These are phyloP conservation scores for Thelephora terrestris DNA, from an alignment of 1,284 basidiomycete species.

Conservation along the genomic window DNA sequence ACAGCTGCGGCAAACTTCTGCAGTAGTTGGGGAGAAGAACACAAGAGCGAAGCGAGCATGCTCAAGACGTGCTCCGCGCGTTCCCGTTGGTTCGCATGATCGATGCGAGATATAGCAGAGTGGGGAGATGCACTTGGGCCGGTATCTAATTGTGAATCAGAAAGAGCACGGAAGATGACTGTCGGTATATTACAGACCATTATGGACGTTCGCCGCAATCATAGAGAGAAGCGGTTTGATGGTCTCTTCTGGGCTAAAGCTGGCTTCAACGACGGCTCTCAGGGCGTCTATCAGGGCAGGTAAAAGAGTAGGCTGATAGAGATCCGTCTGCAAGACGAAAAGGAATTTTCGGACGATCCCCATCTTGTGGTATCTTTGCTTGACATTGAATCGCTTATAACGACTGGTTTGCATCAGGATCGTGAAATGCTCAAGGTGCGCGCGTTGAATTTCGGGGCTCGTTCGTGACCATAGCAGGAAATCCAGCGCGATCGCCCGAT, in stretches of 20 bases:
- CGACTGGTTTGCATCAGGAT: slow-evolving; percentile 65
- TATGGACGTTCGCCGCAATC: slow-evolving; percentile 74
- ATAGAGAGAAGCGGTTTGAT: slow-evolving; percentile 85
- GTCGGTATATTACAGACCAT: slow-evolving; percentile 32
- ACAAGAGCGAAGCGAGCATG: slow-evolving; percentile 46
- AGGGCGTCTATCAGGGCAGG: slow-evolving; percentile 52
- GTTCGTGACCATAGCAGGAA: slow-evolving; percentile 85
- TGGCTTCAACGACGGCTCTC: slow-evolving; percentile 42
- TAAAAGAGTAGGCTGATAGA: slow-evolving; percentile 52
- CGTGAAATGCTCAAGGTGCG: slow-evolving; percentile 75
- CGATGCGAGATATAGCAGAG: slow-evolving; percentile 45
- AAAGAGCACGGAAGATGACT: slow-evolving; percentile 4
- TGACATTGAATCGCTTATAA: slow-evolving; percentile 65
- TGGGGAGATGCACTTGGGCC: slow-evolving; percentile 37
- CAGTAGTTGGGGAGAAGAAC: slow-evolving; percentile 37
- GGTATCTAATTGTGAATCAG: slow-evolving; percentile 4
- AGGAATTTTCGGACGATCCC: slow-evolving; percentile 69
- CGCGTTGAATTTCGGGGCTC: slow-evolving; percentile 55
- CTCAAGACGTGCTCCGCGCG: slow-evolving; percentile 57
- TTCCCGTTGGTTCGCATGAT: slow-evolving; percentile 34
- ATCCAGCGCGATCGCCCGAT: slow-evolving; percentile 77
- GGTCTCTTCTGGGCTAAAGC: slow-evolving; percentile 59
- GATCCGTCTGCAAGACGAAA: slow-evolving; percentile 71
- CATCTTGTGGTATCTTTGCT: slow-evolving; percentile 59
- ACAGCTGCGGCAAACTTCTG: slow-evolving; percentile 56